Evolutionary conservation across 1,284 basidiomycete species (phyloP).

Genomic region (Cryptococcus sp.): DNA sequence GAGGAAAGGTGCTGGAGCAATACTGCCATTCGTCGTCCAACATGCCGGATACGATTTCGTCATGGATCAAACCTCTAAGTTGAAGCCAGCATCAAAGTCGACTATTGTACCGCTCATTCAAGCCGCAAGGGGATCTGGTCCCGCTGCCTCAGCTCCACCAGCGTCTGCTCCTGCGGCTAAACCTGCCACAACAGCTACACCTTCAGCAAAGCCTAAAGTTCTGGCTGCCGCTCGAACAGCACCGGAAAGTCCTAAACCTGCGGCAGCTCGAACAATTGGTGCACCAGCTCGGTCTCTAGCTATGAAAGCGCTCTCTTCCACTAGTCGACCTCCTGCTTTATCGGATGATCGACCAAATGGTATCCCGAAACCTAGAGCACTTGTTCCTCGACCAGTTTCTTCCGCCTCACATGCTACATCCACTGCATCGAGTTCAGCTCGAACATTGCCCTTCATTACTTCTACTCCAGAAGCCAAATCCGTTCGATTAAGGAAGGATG

Average conservation of each 20-base stretch:
- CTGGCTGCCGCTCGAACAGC: constrained; percentile 8
- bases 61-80: constrained; percentile 73
- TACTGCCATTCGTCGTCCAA: constrained; percentile 73
- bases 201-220: constrained; percentile 13
- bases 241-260: constrained; percentile 20
- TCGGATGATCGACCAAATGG: constrained; percentile 26
- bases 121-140: constrained; percentile 47
- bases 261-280: constrained; percentile 14
- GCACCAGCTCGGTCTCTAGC: constrained; percentile 37
- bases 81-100: constrained; percentile 87
- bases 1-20: constrained; percentile 78
- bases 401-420: constrained; percentile 26
- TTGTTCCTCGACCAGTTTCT: constrained; percentile 20
- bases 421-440: constrained; percentile 40
- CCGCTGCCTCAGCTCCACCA: constrained; percentile 48
- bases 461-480: constrained; percentile 69
- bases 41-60: constrained; percentile 80
- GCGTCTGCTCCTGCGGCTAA: constrained; percentile 33
- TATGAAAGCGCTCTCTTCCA: constrained; percentile 39
- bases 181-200: constrained; percentile 8
- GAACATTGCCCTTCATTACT: constrained; percentile 58
- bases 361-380: constrained; percentile 22
- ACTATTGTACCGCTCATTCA: constrained; percentile 86
- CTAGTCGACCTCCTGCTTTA: constrained; percentile 24
- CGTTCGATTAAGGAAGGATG: constrained; percentile 70